These are phyloP conservation scores for Fusarium anthophilum DNA, from an alignment of 2,329 filamentous ascomycete genomes.

Conservation along the genomic window DNA sequence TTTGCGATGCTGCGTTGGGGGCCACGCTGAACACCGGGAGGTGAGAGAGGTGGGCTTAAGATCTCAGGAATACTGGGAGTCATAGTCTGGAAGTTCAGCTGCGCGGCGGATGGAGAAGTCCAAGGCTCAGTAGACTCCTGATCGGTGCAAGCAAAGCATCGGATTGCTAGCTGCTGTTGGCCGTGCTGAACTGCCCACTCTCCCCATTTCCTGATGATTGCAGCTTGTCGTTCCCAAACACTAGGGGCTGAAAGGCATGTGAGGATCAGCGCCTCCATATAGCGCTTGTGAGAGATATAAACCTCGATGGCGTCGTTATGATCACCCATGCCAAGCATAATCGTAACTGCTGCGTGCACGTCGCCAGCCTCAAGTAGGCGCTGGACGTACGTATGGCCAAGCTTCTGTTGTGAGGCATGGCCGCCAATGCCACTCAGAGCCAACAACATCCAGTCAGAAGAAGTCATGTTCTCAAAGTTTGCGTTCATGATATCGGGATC, in stretches of 20 bases:
- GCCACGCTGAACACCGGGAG: constrained; percentile 69
- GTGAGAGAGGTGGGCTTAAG: constrained; percentile 77
- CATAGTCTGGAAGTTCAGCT: constrained; percentile 65
- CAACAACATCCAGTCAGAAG: constrained; percentile 96
- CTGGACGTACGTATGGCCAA: constrained; percentile 90
- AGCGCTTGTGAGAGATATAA: constrained; percentile 90
- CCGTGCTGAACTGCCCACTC: constrained; percentile 88
- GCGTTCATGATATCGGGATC: constrained; percentile 83
- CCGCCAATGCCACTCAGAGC: constrained; percentile 89
- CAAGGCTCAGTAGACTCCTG: constrained; percentile 86
- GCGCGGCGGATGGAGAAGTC: constrained; percentile 82
- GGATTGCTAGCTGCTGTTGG: constrained; percentile 88
- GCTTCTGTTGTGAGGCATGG: constrained; percentile 81
- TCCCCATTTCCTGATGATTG: constrained; percentile 93
- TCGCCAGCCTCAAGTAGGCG: constrained; percentile 89
- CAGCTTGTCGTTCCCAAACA: constrained; percentile 91
- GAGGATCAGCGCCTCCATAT: constrained; percentile 91
- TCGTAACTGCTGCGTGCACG: constrained; percentile 89
- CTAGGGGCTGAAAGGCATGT: constrained; percentile 83
- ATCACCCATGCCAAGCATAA: constrained; percentile 92
- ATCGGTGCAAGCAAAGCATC: constrained; percentile 92
- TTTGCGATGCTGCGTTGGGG: constrained; percentile 75
- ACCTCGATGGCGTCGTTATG: constrained; percentile 95
- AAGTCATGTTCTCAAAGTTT: constrained; percentile 86
- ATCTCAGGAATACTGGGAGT: constrained; percentile 67